Percentiles rank a stretch among this genome's conserved stretches.
Evolutionary conservation across 192 early-diverging fungal genomes (phyloP).

Genomic region (Kappamyces sp.): DNA sequence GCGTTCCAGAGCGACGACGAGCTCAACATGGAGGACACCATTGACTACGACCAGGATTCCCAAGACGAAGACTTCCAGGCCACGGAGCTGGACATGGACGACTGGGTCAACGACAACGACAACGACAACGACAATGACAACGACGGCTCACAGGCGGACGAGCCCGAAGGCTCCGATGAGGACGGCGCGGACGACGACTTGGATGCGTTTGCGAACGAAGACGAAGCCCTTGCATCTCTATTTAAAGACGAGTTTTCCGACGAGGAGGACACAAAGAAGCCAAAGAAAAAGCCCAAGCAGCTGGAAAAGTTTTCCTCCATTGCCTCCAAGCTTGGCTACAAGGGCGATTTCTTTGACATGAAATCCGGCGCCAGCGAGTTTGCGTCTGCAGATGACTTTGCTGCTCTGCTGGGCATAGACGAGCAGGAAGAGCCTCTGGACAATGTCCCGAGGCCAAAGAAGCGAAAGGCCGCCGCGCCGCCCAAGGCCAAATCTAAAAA

Average conservation of each 20-base stretch:
- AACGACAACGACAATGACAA: constrained; percentile 10
- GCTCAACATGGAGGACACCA: constrained; percentile 50
- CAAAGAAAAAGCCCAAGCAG: constrained; percentile 37
- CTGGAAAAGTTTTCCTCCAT: constrained; percentile 43
- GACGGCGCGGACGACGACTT: constrained; percentile 20
- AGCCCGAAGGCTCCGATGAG: constrained; percentile 18
- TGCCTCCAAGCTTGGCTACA: constrained; percentile 50
- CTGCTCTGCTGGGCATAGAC: constrained; percentile 39
- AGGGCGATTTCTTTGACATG: constrained; percentile 43
- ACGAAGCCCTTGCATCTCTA: neutral
- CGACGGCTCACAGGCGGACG: constrained; percentile 2
- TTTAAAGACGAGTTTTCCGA: constrained; percentile 10
- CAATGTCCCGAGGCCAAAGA: constrained; percentile 1
- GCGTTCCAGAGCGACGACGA: constrained; percentile 15
- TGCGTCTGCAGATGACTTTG: constrained; percentile 58
- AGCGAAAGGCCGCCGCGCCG: neutral
- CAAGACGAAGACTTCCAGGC: constrained; percentile 24
- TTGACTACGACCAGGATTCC: constrained; percentile 29
- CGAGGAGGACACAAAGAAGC: constrained; percentile 36
- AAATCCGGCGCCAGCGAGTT: constrained; percentile 48
- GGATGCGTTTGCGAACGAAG: constrained; percentile 17
- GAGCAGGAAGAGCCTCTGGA: constrained; percentile 34
- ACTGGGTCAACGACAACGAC: constrained; percentile 12
- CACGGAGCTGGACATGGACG: constrained; percentile 14
- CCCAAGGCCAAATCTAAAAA: constrained; percentile 6